Evolutionary conservation across 805 yeast genomes (phyloP), one percentile per base, ranked within the genome.

Genomic region (Pichia heedii): DNA sequence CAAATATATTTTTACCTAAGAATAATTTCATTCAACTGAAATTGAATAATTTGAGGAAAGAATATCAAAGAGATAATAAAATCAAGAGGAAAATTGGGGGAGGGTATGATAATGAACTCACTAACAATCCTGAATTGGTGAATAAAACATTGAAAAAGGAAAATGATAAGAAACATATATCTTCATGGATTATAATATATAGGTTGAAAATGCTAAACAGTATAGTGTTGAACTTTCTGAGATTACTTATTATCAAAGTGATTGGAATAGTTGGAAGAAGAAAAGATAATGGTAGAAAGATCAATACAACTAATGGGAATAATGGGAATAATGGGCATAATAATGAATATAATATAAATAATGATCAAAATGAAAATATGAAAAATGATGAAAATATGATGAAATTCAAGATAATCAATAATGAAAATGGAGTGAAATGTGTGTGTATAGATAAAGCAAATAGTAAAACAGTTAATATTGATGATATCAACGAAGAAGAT

Each of bases 11-110:
- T 0, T 55, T 72, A n/a, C 76, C 76, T n/a, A 55, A 58, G 11
- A 59, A 65, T 13, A 81, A 84, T 0, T 83, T 80, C 76, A 46
- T 81, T 18, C 83, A 77, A 18, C 8, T 26, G 24, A 33, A 41
- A 19, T 34, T 44, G 11, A 43, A 37, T 16, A 33, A 26, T 16
- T 3, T 19, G 8, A 35, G 15, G 11, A 24, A 24, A 8, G 11
- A 24, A 24, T 7, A 24, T 7, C 7, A 29, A 13, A 29, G 7
- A 15, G 15, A 34, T 11, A 27, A 29, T 36, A 29, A 41, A 13
- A 22, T 21, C 12, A 45, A 36, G n/a, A n/a, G n/a, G n/a, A n/a
- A n/a, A n/a, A n/a, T n/a, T n/a, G n/a, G n/a, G n/a, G n/a, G n/a
- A 37, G 64, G 62, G 7, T 63, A 64, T 46, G 56, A 54, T 10